phyloP scores from a whole-genome alignment of 1,284 basidiomycete genomes.

The Entoloma clypeatum region DNA sequence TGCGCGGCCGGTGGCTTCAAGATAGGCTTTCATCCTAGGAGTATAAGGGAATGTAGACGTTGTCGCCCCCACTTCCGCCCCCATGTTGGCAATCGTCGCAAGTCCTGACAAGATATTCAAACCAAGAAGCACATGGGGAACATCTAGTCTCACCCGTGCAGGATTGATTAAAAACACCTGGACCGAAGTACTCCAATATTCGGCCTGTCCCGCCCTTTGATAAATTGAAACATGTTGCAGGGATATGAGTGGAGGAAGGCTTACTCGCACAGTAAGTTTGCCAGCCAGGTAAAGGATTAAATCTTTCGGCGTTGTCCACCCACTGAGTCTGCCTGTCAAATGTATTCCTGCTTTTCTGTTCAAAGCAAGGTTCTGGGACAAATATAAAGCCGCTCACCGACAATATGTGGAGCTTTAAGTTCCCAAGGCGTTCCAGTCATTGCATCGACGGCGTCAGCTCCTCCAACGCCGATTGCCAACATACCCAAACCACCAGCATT shows the following conservation, averaged over 20 bases:
- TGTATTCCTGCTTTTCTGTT: conserved; percentile 57
- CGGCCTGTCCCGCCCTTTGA: conserved; percentile 88
- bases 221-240: conserved; percentile 4
- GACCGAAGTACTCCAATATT: conserved; percentile 96
- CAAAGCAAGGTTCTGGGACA: conserved; percentile 7
- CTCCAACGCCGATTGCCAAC: conserved; percentile 97
- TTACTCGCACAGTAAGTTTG: conserved; percentile 87
- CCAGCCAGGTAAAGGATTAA: conserved; percentile 94
- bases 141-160: conserved; percentile 75
- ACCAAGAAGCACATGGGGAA: not conserved
- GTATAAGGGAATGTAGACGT: conserved; percentile 98
- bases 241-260: conserved; percentile 24
- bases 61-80: conserved; percentile 98
- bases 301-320: conserved; percentile 97
- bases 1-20: conserved; percentile 87
- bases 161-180: conserved; percentile 88
- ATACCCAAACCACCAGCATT: conserved; percentile 98
- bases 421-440: conserved; percentile 99
- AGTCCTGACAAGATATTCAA: conserved; percentile 49
- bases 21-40: conserved; percentile 83
- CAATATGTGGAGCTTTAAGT: conserved; percentile 88
- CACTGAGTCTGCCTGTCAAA: conserved; percentile 83
- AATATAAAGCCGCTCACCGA: conserved; percentile 48
- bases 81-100: conserved; percentile 98
- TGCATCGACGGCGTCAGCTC: conserved; percentile 98